Evolutionary conservation across 768 basidiomycete genomes (phyloP), one percentile per base, ranked within the genome.

Genomic region (Russula lepida): DNA sequence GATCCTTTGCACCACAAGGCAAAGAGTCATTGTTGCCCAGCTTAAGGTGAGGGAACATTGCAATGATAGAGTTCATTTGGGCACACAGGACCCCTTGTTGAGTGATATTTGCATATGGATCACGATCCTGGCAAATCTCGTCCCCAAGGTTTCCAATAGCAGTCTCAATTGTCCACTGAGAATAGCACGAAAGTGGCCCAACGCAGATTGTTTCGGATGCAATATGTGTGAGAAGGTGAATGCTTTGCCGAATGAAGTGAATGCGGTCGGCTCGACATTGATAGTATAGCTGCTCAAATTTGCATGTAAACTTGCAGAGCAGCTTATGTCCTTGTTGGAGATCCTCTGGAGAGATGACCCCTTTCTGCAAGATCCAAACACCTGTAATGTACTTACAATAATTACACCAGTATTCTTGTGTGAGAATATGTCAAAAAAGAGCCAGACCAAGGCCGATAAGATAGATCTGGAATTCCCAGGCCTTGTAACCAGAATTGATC

Each of bases 401-500:
- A 23, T 73, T 58, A 4, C 1, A 2, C 64, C 66, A 74, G 57
- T 73, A 72, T 19, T 51, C 33, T 0, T 49, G n/a, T 0, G 68
- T 69, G 0, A 71, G 70, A 5, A 71, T 23, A 2, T 62, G 64
- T 35, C 66, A 64, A 1, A 75, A 57, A 1, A 75, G 48, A 0
- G 54, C 71, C 0, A 73, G 74, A 1, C 64, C 63, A 3, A 69
- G 51, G 12, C 65, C 66, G 46, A 56, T 71, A 6, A 73, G 37
- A 49, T 70, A 71, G 0, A 56, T 32, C 0, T 65, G 62, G 41
- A 55, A 71, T 47, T 73, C 71, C 58, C 64, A 67, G 3, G 72
- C 71, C 44, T 74, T 74, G 63, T 73, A 74, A 0, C 71, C 70
- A 30, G 68, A n/a, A n/a, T n/a, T n/a, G n/a, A n/a, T n/a, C n/a